A percentile compares a stretch with the other conserved stretches of the same genome.
phyloP scores from a whole-genome alignment of 1,284 basidiomycete species.

The Mycosarcoma mackinlayi region DNA sequence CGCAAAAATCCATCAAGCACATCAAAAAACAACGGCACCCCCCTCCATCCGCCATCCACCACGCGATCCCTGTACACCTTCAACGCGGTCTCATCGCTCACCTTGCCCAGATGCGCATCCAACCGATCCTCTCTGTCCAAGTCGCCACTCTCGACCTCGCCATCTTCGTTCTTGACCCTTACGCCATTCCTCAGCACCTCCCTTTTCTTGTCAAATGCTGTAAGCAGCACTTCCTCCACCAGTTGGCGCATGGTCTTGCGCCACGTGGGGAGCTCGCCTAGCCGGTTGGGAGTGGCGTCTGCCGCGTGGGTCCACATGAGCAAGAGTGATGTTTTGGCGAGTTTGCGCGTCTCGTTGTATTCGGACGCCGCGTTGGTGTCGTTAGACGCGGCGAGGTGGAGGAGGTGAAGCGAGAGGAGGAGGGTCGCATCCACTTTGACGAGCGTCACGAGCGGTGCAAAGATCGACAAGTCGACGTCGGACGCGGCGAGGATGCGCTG shows the following conservation, averaged over 20 bases:
- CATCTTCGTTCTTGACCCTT: slow-evolving; percentile 36
- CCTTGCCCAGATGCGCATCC: slow-evolving; percentile 13
- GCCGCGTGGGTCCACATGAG: slow-evolving; percentile 32
- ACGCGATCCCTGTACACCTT: slow-evolving; percentile 25
- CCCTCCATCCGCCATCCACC: slow-evolving; percentile 5
- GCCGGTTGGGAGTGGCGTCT: slow-evolving; percentile 9
- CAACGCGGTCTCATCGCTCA: slow-evolving; percentile 8
- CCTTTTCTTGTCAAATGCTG: slow-evolving; percentile 31
- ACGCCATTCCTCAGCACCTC: slow-evolving; percentile 12
- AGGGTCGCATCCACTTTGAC: slow-evolving; percentile 37
- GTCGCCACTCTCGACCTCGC: slow-evolving; percentile 1
- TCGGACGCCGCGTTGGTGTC: slow-evolving; percentile 20
- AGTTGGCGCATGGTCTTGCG: slow-evolving; percentile 17
- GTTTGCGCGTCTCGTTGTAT: slow-evolving; percentile 13
- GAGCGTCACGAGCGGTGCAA: slow-evolving; percentile 24
- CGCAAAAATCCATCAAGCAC: slow-evolving; percentile 21
- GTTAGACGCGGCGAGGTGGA: slow-evolving; percentile 15
- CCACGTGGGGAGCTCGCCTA: slow-evolving; percentile 21
- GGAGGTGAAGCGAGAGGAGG: slow-evolving; percentile 29
- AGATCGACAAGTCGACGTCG: slow-evolving; percentile 43
- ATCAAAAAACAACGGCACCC: slow-evolving; percentile 27
- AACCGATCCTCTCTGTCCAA: slow-evolving; percentile 31
- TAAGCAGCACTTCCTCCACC: slow-evolving; percentile 24
- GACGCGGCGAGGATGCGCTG: slow-evolving; percentile 28
- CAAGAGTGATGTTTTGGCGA: slow-evolving; percentile 26